Evolutionary conservation across 129 eudicot genomes (phyloP), one percentile per base, ranked within the genome.

Genomic region (Flaveria ramosissima): DNA sequence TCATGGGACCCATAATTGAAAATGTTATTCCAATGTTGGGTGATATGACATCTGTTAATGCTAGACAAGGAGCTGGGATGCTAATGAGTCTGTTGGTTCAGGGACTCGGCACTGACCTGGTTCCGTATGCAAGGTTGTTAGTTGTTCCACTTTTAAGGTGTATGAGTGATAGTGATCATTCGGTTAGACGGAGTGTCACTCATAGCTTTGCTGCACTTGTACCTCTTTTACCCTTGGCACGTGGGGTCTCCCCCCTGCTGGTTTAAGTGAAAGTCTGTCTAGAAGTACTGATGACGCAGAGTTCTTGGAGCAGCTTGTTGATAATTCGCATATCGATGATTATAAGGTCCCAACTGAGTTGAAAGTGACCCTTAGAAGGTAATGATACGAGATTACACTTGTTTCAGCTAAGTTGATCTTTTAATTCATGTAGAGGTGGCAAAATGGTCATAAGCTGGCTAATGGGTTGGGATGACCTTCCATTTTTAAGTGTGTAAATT

Each of bases 21-120:
- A 95, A 88, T 77, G 91, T 86, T 32, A 83, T 95, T 42, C 94
- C 99, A 0, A 92, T 95, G 99, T 81, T 95, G 84, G 94, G 97
- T 59, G 99, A 95, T 50, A 83, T 82, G 84, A 74, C 88, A 61
- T 95, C 96, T 52, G 96, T 89, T 20, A 85, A 92, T 76, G 90
- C 97, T 42, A 95, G 97, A 69, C 99, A 95, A 84, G 99, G 99
- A 56, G 96, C 99, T 46, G 99, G 99, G 78, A 95, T 95, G 96
- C 92, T 95, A 71, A 85, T 95, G 74, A 86, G 91, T 81, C 78
- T 89, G 83, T 95, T 95, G 78, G 97, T 95, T 70, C 97, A 89
- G 75, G 96, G 97, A 50, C 48, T 95, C 66, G 97, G 97, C 14
- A 83, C 86, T 57, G 97, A 95, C 70, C 85, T 95, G 71, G 97